Evolutionary conservation across 2,329 filamentous ascomycete species (phyloP).

Genomic region (Leptosphaerulina australis): DNA sequence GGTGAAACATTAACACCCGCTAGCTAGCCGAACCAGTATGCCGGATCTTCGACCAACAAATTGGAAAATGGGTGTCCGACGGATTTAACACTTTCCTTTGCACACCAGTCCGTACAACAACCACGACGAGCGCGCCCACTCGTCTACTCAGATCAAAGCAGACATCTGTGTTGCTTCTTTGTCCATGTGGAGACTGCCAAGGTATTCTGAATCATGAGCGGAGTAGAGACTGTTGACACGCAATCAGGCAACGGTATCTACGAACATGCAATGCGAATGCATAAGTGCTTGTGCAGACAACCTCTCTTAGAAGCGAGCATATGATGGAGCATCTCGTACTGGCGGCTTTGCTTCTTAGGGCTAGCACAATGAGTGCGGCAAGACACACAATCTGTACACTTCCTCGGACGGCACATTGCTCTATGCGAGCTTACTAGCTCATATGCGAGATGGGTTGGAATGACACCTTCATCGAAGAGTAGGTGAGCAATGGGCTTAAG

Average conservation of each 20-base stretch:
- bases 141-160: too few relatives aligned
- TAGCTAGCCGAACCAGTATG: conserved; percentile 13
- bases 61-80: conserved; percentile 1
- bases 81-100: conserved; percentile 4
- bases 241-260: conserved; percentile 3
- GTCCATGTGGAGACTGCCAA: conserved; percentile 4
- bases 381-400: conserved; percentile 2
- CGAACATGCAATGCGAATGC: conserved; percentile 12
- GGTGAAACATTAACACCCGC: conserved; percentile 10
- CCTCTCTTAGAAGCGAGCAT: conserved; percentile 1
- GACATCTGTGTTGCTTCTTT: not conserved
- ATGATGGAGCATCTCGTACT: conserved; percentile 5
- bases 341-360: not conserved
- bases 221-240: not conserved
- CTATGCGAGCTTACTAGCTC: not conserved
- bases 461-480: not conserved
- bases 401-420: not conserved
- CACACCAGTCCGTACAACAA: not conserved
- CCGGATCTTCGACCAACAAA: not conserved
- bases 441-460: not conserved
- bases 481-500: not conserved
- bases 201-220: conserved; percentile 1
- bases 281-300: conserved; percentile 9
- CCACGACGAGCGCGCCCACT: conserved; percentile 7
- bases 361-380: not conserved